Evolutionary conservation across 1,139 yeast species (phyloP).

Genomic region (Lodderomyces jiufengensis): DNA sequence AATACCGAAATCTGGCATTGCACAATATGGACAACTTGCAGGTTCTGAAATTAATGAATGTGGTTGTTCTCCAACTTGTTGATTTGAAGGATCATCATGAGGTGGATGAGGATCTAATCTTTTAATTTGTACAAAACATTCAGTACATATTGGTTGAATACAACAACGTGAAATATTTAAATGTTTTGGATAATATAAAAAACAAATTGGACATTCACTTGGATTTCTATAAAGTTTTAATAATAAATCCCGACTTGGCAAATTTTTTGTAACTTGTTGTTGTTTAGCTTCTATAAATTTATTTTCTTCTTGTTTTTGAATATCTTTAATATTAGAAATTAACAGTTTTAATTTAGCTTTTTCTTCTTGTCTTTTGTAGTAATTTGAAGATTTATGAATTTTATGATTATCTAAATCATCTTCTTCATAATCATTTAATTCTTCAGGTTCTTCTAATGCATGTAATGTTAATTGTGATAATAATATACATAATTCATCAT

Average conservation of each 20-base stretch:
- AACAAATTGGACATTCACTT: slow-evolving; percentile 92
- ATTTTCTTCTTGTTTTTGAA: slow-evolving; percentile 55
- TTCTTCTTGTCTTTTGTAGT: slow-evolving; percentile 52
- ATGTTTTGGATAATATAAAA: slow-evolving; percentile 75
- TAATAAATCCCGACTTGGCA: slow-evolving; percentile 29
- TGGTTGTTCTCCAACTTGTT: slow-evolving; percentile 36
- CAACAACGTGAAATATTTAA: slow-evolving; percentile 88
- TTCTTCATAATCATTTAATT: slow-evolving; percentile 53
- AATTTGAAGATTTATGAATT: slow-evolving; percentile 49
- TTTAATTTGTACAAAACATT: slow-evolving; percentile 94
- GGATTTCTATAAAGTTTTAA: slow-evolving; percentile 57
- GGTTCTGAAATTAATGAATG: slow-evolving; percentile 77
- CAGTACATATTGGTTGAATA: slow-evolving; percentile 89
- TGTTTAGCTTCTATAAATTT: slow-evolving; percentile 33
- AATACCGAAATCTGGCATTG: slow-evolving; percentile 81
- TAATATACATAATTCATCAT: slow-evolving; percentile 60
- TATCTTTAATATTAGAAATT: slow-evolving; percentile 41
- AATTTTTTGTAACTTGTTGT: slow-evolving; percentile 9
- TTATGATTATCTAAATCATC: slow-evolving; percentile 55
- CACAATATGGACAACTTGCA: slow-evolving; percentile 92
- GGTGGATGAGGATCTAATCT: slow-evolving; percentile 95
- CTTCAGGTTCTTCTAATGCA: slow-evolving; percentile 56
- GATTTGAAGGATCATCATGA: slow-evolving; percentile 51
- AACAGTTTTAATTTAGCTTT: slow-evolving; percentile 49
- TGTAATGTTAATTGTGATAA: slow-evolving; percentile 56